Base-by-base conservation (phyloP, 2,329 filamentous ascomycete genomes). In the Fusarium siculi region DNA sequence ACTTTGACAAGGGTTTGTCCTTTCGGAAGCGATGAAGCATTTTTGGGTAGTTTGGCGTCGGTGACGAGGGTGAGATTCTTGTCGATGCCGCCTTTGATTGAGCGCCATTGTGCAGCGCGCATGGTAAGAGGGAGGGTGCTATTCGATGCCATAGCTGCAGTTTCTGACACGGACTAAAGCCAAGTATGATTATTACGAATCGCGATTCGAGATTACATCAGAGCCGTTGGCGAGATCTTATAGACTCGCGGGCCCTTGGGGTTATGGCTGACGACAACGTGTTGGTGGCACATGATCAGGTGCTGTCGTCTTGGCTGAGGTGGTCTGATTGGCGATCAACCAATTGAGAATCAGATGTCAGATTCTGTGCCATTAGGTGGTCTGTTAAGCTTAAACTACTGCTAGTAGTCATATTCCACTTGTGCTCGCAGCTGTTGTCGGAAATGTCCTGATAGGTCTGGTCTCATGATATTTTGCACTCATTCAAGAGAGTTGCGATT, bases 21-120 rank as follows among this genome's bases (percentile, higher is more conserved):
- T 21, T 60, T 72, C 0, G 50, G 39, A 2, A 74, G 44, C 1
- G 62, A 49, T 5, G 36, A 16, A 7, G 63, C 25, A 9, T 12
- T 15, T 21, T 55, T 68, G 1, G 71, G 73, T 14, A 75, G 34
- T 18, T 56, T 70, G 1, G 70, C 60, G 4, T 74, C 57, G 8
- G 12, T 18, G 19, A 19, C 15, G 4, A 61, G 23, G 2, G 36
- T 56, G 18, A 75, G 56, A 23, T 70, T 75, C 39, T 62, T 75
- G 1, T 74, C 74, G 16, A 75, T 75, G 25, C 74, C 74, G 7
- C 65, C 60, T 9, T 60, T 53, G 19, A 72, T 70, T 18, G 65
- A 64, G 37, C 56, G 63, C 74, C 73, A 75, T 63, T 75, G 73
- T 0, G 54, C 52, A 7, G 74, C 73, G 34, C 63, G 65, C 74